phyloP scores from a whole-genome alignment of 441 rosid genomes.

The Gossypium schwendimanii region DNA sequence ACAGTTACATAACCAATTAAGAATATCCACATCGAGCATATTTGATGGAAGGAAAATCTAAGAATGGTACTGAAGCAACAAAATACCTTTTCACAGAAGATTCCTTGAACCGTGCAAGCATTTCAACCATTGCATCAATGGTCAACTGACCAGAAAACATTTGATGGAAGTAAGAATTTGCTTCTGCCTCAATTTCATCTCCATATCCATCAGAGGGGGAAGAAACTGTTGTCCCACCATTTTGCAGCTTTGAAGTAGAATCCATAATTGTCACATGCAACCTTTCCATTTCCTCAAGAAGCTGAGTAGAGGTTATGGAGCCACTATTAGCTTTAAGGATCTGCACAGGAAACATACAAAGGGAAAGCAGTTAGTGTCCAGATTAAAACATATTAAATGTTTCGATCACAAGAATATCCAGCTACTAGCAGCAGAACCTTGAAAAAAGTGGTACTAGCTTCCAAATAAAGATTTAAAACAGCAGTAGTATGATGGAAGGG shows the following conservation, averaged over 20 bases:
- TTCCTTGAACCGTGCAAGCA: conserved; percentile 94
- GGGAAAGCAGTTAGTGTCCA: neutral
- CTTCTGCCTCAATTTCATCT: conserved; percentile 85
- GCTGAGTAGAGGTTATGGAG: conserved; percentile 42
- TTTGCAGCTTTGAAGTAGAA: conserved; percentile 60
- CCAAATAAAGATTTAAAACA: conserved; percentile 53
- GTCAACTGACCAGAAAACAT: conserved; percentile 86
- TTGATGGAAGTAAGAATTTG: conserved; percentile 91
- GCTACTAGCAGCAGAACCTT: conserved; percentile 44
- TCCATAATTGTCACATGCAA: conserved; percentile 45
- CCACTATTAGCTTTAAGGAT: conserved; percentile 62
- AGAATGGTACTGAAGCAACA: neutral
- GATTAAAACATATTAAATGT: neutral
- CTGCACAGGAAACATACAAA: conserved; percentile 30
- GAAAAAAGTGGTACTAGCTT: conserved; percentile 50
- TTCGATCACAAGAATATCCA: conserved; percentile 6
- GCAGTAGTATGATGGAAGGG: conserved; percentile 59
- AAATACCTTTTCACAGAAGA: conserved; percentile 68
- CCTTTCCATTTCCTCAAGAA: conserved; percentile 70
- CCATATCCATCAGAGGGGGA: conserved; percentile 65
- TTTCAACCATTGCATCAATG: conserved; percentile 88
- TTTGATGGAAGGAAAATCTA: neutral
- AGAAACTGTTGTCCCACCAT: conserved; percentile 63
- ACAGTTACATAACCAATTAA: neutral
- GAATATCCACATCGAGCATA: neutral